These are phyloP conservation scores for Beauveria rudraprayagi DNA, from an alignment of 2,329 filamentous ascomycete species.

Conservation along the genomic window DNA sequence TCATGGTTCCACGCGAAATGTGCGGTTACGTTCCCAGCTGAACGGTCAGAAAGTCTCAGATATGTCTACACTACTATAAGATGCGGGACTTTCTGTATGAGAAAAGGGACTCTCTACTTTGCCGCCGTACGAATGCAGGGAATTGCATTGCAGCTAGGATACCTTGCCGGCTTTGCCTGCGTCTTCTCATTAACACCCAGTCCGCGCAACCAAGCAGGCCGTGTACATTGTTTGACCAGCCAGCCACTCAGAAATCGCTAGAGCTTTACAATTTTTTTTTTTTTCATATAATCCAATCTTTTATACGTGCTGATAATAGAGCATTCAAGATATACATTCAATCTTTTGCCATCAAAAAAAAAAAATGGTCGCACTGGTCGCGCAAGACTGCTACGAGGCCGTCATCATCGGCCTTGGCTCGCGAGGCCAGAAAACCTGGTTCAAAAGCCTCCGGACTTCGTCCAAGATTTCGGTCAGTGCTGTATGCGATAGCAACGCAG, in stretches of 20 bases:
- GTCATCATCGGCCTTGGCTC: not conserved
- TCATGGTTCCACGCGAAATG: not conserved
- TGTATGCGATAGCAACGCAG: not conserved
- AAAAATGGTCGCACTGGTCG: not conserved
- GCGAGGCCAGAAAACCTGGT: not conserved
- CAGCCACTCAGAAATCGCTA: not conserved
- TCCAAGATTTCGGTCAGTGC: not conserved
- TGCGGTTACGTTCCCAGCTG: not conserved
- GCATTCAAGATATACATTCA: no score
- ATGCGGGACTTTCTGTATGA: not conserved
- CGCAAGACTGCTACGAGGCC: not conserved
- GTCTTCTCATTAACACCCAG: not conserved
- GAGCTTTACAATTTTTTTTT: not conserved
- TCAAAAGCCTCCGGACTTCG: not conserved
- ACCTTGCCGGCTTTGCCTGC: not conserved
- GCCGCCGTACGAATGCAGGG: not conserved
- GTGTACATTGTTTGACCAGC: not conserved
- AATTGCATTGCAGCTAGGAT: not conserved
- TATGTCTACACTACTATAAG: not conserved
- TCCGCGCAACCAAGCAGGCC: not conserved
- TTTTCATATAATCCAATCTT: no score
- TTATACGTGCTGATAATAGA: no score
- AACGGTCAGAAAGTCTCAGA: not conserved
- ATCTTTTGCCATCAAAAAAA: no score
- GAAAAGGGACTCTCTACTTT: not conserved